Evolutionary conservation across 495 filamentous ascomycete genomes (phyloP).

Genomic region (Darksidea phi): DNA sequence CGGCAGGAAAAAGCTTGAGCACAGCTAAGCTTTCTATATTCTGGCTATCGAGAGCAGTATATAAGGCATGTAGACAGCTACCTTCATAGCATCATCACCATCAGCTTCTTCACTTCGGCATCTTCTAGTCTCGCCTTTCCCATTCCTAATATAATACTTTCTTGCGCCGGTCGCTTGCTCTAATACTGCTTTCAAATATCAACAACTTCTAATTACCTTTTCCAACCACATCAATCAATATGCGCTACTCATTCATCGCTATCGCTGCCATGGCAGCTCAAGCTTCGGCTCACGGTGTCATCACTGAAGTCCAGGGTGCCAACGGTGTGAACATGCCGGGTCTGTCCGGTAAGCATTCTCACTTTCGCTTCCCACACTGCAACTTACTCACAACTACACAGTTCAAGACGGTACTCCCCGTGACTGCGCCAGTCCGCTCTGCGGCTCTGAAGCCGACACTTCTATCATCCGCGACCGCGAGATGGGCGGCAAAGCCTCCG

Average conservation of each 20-base stretch:
- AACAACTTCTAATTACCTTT: constrained; percentile 1
- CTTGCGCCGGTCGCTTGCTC: constrained; percentile 33
- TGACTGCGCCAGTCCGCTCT: constrained; percentile 53
- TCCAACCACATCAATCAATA: constrained; percentile 27
- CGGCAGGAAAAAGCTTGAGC: constrained; percentile 18
- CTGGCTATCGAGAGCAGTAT: constrained; percentile 8
- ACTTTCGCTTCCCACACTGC: neutral
- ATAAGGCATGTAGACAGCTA: constrained; percentile 1
- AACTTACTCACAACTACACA: constrained; percentile 31
- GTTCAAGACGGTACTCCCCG: constrained; percentile 60
- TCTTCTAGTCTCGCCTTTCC: constrained; percentile 26
- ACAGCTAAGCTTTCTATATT: constrained; percentile 13
- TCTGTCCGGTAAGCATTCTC: constrained; percentile 26
- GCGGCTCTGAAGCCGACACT: constrained; percentile 47
- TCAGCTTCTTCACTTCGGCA: constrained; percentile 19
- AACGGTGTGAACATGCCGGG: constrained; percentile 37
- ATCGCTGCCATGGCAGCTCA: constrained; percentile 31
- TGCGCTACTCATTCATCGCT: constrained; percentile 33
- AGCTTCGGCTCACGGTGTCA: constrained; percentile 34
- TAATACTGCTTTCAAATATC: constrained; percentile 16
- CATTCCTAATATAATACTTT: constrained; percentile 20
- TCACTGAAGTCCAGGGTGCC: constrained; percentile 33
- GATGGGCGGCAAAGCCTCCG: constrained; percentile 47
- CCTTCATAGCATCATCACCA: constrained; percentile 23
- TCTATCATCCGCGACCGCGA: constrained; percentile 54